Percentiles rank a stretch among this genome's conserved stretches.
Conservation (phyloP, 306 rosid genomes). For the Casuarina equisetifolia region DNA sequence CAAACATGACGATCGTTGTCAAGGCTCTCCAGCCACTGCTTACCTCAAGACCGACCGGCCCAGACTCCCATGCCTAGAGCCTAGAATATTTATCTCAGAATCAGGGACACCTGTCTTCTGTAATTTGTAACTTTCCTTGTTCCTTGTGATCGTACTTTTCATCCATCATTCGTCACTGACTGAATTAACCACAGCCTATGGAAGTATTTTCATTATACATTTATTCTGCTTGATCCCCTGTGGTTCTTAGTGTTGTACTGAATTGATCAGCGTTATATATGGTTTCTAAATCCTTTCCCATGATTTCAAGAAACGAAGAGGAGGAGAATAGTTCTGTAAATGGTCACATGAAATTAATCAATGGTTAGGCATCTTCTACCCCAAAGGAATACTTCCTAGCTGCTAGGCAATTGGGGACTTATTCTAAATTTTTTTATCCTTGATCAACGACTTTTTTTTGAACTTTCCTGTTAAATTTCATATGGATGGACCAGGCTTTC, state of each 20-base stretch:
- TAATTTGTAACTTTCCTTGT: slow-evolving; percentile 25
- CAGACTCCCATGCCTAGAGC: slow-evolving; percentile 56
- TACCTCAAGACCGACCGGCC: slow-evolving; percentile 79
- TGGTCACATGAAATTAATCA: background rate
- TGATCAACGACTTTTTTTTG: too few relatives aligned
- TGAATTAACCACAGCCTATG: slow-evolving; percentile 17
- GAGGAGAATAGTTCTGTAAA: background rate
- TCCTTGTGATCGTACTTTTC: background rate
- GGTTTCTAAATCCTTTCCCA: background rate
- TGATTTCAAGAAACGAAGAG: background rate
- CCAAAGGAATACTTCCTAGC: too few relatives aligned
- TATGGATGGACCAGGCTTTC: too few relatives aligned
- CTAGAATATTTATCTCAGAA: slow-evolving; percentile 24
- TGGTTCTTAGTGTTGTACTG: slow-evolving; percentile 8
- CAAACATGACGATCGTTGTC: slow-evolving; percentile 96
- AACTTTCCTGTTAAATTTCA: too few relatives aligned
- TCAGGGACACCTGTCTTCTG: slow-evolving; percentile 23
- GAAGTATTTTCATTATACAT: slow-evolving; percentile 5
- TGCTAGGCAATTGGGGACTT: too few relatives aligned
- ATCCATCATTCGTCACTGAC: background rate
- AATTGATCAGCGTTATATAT: slow-evolving; percentile 11
- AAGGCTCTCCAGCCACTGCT: slow-evolving; percentile 97
- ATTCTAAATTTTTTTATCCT: too few relatives aligned
- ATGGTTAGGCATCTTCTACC: too few relatives aligned
- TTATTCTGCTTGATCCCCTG: slow-evolving; percentile 17